These are phyloP conservation scores for slime mould (Dictyostelium discoideum) DNA, from an alignment of 78 protist species.

Conservation along the genomic window DNA sequence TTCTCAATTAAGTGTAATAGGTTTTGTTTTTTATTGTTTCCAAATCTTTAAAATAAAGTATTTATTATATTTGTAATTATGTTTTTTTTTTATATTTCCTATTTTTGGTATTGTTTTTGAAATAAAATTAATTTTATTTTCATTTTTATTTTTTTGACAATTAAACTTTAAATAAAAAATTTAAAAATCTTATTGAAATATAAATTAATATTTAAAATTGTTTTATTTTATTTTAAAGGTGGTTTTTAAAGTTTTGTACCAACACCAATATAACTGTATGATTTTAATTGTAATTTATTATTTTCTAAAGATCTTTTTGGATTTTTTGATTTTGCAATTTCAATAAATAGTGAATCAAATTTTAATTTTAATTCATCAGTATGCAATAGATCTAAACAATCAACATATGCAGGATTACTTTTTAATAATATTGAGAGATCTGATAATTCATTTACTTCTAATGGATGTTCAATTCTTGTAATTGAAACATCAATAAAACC, in stretches of 20 bases:
- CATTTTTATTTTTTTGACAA: too few relatives aligned
- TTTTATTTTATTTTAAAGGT: too few relatives aligned
- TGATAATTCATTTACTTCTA: not conserved
- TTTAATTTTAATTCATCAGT: not conserved
- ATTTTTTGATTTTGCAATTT: not conserved
- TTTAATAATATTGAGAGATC: not conserved
- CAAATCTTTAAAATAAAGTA: too few relatives aligned
- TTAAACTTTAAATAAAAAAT: too few relatives aligned
- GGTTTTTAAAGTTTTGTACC: not conserved
- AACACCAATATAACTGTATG: not conserved
- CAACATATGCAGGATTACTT: not conserved
- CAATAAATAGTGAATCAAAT: not conserved
- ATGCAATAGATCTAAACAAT: not conserved
- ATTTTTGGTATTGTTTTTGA: too few relatives aligned
- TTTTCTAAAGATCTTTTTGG: not conserved
- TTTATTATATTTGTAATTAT: too few relatives aligned
- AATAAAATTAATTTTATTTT: too few relatives aligned
- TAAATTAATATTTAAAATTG: too few relatives aligned
- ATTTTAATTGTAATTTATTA: not conserved
- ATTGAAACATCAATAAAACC: conserved; percentile 1
- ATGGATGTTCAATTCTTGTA: not conserved
- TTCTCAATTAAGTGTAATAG: too few relatives aligned
- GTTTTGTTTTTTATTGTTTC: too few relatives aligned
- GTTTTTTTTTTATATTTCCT: too few relatives aligned
- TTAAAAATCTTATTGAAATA: too few relatives aligned